phyloP scores from a whole-genome alignment of 2,329 filamentous ascomycete genomes.

The Scedosporium dehoogii region DNA sequence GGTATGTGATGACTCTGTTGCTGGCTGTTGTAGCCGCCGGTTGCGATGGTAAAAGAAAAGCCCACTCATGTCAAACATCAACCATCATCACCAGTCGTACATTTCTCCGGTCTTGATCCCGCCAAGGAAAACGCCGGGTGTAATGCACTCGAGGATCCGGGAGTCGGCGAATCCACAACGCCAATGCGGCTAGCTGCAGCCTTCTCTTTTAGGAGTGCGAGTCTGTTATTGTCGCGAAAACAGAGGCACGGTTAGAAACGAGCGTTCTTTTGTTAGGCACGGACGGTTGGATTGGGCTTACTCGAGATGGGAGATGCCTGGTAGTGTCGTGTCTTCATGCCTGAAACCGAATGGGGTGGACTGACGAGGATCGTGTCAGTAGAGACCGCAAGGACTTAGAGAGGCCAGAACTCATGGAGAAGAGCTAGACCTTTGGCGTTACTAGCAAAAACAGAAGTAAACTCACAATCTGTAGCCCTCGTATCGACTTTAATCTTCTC shows the following conservation, averaged over 20 bases:
- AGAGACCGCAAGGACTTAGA: too few relatives aligned
- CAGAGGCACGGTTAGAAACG: not conserved
- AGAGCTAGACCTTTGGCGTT: too few relatives aligned
- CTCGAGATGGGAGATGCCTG: not conserved
- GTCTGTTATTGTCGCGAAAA: conserved; percentile 19
- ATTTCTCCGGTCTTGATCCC: not conserved
- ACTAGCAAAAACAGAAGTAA: not conserved
- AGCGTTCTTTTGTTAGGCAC: not conserved
- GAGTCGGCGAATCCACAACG: conserved; percentile 22
- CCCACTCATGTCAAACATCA: not conserved
- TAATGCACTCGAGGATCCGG: not conserved
- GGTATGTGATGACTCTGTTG: too few relatives aligned
- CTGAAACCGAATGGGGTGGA: not conserved
- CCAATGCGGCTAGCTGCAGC: conserved; percentile 39
- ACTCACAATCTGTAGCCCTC: not conserved
- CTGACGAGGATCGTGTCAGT: not conserved
- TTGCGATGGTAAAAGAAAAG: not conserved
- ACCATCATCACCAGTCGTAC: not conserved
- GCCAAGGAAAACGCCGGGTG: not conserved
- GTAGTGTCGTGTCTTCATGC: not conserved
- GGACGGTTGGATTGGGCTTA: not conserved
- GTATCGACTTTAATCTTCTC: not conserved
- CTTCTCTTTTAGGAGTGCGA: conserved; percentile 41
- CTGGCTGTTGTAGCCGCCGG: too few relatives aligned
- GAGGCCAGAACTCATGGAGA: too few relatives aligned